A percentile compares a stretch with the other conserved stretches of the same genome.
phyloP scores from a whole-genome alignment of 805 yeast genomes.

The Ogataea wickerhamii region DNA sequence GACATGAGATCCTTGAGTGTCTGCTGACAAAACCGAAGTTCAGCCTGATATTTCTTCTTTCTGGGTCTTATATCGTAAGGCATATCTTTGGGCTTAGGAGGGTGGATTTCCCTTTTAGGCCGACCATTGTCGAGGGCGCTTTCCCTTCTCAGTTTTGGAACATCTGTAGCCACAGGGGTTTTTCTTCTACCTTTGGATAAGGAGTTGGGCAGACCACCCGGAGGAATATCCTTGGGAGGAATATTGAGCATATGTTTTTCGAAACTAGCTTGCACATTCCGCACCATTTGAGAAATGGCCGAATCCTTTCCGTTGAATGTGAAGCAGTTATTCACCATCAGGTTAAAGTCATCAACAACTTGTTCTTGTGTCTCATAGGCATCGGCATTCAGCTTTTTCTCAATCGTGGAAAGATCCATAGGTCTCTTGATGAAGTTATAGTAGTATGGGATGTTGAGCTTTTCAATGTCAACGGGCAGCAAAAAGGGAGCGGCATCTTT shows the following conservation, averaged over 20 bases:
- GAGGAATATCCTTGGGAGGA: conserved; percentile 60
- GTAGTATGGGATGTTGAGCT: conserved; percentile 86
- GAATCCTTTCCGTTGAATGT: conserved; percentile 83
- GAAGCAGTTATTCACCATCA: conserved; percentile 80
- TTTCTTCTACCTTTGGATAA: conserved; percentile 30
- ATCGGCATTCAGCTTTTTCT: conserved; percentile 63
- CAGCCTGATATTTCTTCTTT: conserved; percentile 86
- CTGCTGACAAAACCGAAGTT: conserved; percentile 79
- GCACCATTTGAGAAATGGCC: conserved; percentile 86
- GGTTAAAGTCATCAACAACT: conserved; percentile 71
- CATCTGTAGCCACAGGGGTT: conserved; percentile 41
- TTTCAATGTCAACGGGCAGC: conserved; percentile 85
- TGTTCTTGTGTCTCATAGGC: conserved; percentile 71
- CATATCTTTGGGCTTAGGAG: conserved; percentile 91
- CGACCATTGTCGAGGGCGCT: conserved; percentile 64
- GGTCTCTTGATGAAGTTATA: conserved; percentile 80
- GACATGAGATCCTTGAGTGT: conserved; percentile 76
- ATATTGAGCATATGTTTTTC: conserved; percentile 89
- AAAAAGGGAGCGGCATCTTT: conserved; percentile 91
- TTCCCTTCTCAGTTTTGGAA: conserved; percentile 70
- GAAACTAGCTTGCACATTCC: conserved; percentile 84
- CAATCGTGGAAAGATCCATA: conserved; percentile 92
- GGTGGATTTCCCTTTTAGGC: conserved; percentile 94
- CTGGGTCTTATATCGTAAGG: conserved; percentile 90
- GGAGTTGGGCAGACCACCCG: conserved; percentile 21